Base-by-base conservation (phyloP, 2,329 filamentous ascomycete species). In the Hirsutella thompsonii region DNA sequence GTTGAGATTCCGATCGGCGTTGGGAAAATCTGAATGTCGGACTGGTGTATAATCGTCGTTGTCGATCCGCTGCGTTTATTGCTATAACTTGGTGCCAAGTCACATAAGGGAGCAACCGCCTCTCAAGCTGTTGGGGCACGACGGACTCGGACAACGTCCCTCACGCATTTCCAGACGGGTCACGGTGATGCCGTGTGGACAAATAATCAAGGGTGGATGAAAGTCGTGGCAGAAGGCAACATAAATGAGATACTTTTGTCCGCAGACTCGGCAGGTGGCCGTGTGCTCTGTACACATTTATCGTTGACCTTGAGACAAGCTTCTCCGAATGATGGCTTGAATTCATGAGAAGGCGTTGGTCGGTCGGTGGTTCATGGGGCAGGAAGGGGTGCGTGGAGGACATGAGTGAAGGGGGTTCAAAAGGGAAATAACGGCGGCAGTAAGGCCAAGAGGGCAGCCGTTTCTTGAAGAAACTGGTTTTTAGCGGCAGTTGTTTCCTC, bases 1-100 rank as follows among this genome's bases (percentile, higher is more conserved):
- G 81, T 89, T 41, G 92, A 98, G 61, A 70, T 93, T 34, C 63
- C 62, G 13, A 54, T 58, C 10, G 59, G 60, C 37, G 68, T 60
- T 29, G 62, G 70, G 47, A 79, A 72, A 54, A 63, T 81, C 46
- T 81, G 53, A 68, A 42, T n/a, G 14, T 16, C 4, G 14, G 18
- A 34, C n/a, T n/a, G 32, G n/a, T 10, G 2, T 34, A 14, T 34
- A 9, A 4, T 8, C n/a, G 32, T 18, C n/a, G 8, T 16, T 18
- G 32, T 16, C 4, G 32, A n/a, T 8, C 13, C 11, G 5, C 9
- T 2, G 32, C n/a, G n/a, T 34, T 18, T 34, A 6, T 20, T 16
- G 36, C 10, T 3, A 18, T 5, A 18, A 20, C 5, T 11, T 13
- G n/a, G 13, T 5, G 16, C 20, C 9, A 14, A 13, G 42, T 68